Evolutionary conservation across 108 stramenopile species (phyloP).

Genomic region (Fragilaria radians): DNA sequence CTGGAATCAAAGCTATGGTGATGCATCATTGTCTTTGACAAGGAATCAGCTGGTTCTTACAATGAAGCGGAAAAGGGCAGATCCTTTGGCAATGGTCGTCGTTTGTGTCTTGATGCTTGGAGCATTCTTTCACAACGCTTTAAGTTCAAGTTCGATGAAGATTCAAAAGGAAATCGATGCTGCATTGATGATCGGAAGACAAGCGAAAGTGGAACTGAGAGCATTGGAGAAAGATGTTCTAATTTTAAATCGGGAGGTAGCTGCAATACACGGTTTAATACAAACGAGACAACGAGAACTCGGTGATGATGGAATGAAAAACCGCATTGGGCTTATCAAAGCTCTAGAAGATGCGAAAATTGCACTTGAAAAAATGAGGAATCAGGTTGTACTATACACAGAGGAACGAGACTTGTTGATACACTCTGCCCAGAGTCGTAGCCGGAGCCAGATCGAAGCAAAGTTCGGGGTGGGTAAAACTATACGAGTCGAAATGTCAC

Average conservation of each 20-base stretch:
- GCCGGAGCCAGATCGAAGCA: constrained; percentile 16
- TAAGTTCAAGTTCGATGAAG: neutral
- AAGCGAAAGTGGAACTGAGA: neutral
- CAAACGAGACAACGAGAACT: neutral
- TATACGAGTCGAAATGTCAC: constrained; percentile 18
- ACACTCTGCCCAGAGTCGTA: constrained; percentile 19
- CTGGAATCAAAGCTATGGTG: neutral
- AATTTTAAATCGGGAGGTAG: neutral
- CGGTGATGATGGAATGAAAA: neutral
- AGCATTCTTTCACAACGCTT: neutral
- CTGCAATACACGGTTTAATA: too few species aligned
- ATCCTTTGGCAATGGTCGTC: neutral
- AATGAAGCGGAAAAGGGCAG: neutral
- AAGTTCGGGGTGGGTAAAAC: constrained; percentile 28
- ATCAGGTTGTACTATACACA: neutral
- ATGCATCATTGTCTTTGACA: neutral
- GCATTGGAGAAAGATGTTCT: neutral
- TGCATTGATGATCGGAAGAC: neutral
- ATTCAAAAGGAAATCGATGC: neutral
- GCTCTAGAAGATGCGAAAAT: neutral
- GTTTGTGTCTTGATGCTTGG: neutral
- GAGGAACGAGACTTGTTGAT: constrained; percentile 20
- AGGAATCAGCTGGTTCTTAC: neutral
- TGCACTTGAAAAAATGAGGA: neutral
- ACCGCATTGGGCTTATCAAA: neutral